Evolutionary conservation across 371 early-diverging fungal species (phyloP).

Genomic region (Mortierella sp.): DNA sequence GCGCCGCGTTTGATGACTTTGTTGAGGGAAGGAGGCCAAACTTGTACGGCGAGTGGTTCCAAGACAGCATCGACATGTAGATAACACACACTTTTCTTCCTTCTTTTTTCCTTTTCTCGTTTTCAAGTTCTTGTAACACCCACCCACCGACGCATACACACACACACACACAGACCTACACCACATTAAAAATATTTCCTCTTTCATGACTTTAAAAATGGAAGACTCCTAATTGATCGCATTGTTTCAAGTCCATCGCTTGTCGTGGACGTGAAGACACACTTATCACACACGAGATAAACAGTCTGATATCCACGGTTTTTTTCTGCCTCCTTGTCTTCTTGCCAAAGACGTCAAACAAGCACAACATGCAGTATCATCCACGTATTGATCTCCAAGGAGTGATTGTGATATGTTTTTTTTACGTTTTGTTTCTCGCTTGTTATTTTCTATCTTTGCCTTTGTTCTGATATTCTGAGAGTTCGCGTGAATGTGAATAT

Average conservation of each 20-base stretch:
- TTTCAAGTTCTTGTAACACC: not conserved
- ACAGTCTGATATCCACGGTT: no score
- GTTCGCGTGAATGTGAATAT: no score
- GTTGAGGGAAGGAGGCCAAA: slow-evolving; percentile 37
- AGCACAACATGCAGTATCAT: no score
- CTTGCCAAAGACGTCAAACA: no score
- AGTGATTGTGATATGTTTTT: no score
- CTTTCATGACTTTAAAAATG: not conserved
- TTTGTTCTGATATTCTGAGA: not conserved
- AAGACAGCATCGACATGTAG: slow-evolving; percentile 20
- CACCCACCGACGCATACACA: not conserved
- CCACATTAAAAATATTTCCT: not conserved
- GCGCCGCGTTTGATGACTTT: slow-evolving; percentile 43
- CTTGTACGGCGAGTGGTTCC: slow-evolving; percentile 46
- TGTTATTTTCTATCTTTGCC: not conserved
- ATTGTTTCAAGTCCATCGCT: no score
- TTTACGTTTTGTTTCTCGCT: no score
- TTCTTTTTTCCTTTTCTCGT: not conserved
- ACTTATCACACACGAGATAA: no score
- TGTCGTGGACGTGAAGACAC: no score
- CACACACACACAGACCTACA: not conserved
- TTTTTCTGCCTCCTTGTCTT: no score
- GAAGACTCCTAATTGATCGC: not conserved
- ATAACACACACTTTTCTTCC: not conserved
- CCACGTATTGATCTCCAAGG: no score